Evolutionary conservation across 805 yeast species (phyloP), one percentile per base, ranked within the genome.

Genomic region (Wickerhamiella sergipiensis): DNA sequence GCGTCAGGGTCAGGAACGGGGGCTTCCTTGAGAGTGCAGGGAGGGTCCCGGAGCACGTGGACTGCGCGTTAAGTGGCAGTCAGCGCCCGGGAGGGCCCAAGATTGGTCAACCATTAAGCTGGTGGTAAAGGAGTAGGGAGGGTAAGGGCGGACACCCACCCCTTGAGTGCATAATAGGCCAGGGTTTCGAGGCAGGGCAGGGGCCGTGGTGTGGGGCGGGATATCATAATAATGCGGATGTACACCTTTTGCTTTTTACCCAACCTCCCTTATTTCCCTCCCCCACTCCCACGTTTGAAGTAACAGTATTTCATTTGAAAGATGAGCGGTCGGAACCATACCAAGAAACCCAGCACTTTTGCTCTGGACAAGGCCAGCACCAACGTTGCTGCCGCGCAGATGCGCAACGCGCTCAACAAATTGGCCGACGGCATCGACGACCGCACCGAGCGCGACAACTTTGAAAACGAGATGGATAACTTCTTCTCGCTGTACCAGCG

Each of bases 311-410:
- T 29, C 12, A 6, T 29, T 12, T 29, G 15, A 9, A 12, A 22
- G n/a, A 40, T 40, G 26, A 40, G 26, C n/a, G 23, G 44, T 17
- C 44, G 26, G 26, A 40, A 23, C 13, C 23, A 43, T 43, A 23
- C 29, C 8, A 45, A 45, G 18, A 59, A 51, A 47, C 59, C 56
- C 50, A 59, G 63, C 44, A 48, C 63, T 17, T 54, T 61, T 45
- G 95, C 95, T 21, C 90, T 92, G 63, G 98, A 90, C 69, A 85
- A 85, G 72, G 85, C 94, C 57, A 86, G 95, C 46, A 86, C 95
- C 51, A 85, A 85, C 56, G 92, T 88, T 55, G 95, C 97, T 26
- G 97, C 97, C 6, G 83, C 95, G 56, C 97, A 87, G 70, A 92
- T 90, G 97, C 82, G 97, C 66, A 90, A 92, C 67, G 90, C 95